Percentiles rank a stretch among this genome's conserved stretches.
phyloP scores from a whole-genome alignment of 139 green algal species.

The Pedinophyceae sp. region DNA sequence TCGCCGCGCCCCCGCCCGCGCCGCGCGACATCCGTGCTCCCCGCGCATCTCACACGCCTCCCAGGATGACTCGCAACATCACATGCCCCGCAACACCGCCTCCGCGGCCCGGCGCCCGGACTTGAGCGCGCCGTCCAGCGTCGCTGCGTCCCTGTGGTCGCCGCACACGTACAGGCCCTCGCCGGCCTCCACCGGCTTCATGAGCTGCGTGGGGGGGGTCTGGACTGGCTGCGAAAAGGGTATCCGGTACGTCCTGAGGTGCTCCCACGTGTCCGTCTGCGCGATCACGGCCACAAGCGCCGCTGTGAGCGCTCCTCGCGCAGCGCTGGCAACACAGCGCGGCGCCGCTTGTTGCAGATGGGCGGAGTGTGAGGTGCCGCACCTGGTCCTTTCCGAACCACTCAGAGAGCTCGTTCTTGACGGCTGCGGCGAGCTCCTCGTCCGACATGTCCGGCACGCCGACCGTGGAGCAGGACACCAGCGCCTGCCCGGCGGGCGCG shows the following conservation, averaged over 20 bases:
- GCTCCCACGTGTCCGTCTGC: too few relatives aligned
- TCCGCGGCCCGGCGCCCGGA: slow-evolving; percentile 60
- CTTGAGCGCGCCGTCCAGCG: slow-evolving; percentile 68
- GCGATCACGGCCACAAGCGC: too few relatives aligned
- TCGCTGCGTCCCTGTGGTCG: slow-evolving; percentile 76
- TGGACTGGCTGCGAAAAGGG: slow-evolving; percentile 83
- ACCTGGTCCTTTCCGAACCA: slow-evolving; percentile 71
- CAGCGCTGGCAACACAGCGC: too few relatives aligned
- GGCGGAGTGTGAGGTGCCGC: not conserved
- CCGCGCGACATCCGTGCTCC: too few relatives aligned
- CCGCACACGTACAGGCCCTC: slow-evolving; percentile 60
- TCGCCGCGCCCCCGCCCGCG: too few relatives aligned
- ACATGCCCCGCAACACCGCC: slow-evolving; percentile 35
- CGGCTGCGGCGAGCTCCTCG: slow-evolving; percentile 32
- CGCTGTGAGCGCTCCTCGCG: too few relatives aligned
- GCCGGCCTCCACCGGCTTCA: slow-evolving; percentile 37
- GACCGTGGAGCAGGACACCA: slow-evolving; percentile 82
- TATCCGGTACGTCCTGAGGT: slow-evolving; percentile 68
- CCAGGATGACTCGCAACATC: too few relatives aligned
- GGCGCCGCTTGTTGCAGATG: too few relatives aligned
- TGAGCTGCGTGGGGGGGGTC: slow-evolving; percentile 59
- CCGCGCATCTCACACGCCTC: too few relatives aligned
- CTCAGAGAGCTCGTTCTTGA: slow-evolving; percentile 42
- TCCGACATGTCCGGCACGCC: slow-evolving; percentile 61
- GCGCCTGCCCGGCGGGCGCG: slow-evolving; percentile 63